Evolutionary conservation across 495 filamentous ascomycete genomes (phyloP).

Genomic region (Penicillium tannophilum): DNA sequence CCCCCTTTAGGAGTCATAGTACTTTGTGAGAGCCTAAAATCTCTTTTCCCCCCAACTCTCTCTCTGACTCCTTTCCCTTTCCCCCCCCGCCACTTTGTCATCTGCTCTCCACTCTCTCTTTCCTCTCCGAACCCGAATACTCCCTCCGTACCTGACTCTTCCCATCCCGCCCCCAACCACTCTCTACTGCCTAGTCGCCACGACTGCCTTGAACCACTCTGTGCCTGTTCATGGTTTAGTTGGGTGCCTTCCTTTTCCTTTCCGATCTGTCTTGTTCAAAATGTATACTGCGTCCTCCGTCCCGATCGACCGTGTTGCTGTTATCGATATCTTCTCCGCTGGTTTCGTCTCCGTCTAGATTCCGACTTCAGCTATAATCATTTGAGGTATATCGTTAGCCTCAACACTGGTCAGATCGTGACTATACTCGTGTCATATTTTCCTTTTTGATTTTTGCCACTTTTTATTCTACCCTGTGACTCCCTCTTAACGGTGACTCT

Average conservation of each 20-base stretch:
- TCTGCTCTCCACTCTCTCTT: constrained; percentile 9
- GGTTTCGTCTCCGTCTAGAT: constrained; percentile 25
- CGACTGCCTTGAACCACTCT: constrained; percentile 26
- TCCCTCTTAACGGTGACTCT: not conserved
- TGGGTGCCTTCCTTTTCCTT: constrained; percentile 22
- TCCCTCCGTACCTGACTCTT: constrained; percentile 8
- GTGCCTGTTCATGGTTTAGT: constrained; percentile 31
- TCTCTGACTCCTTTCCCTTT: constrained; percentile 8
- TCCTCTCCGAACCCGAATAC: constrained; percentile 4
- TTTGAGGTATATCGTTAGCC: constrained; percentile 18
- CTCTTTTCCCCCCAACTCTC: constrained; percentile 7
- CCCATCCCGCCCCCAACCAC: constrained; percentile 2
- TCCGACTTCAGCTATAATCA: constrained; percentile 19
- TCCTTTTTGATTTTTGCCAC: constrained; percentile 6
- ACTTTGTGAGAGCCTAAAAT: constrained; percentile 11
- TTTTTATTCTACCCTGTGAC: constrained; percentile 4
- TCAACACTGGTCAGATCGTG: constrained; percentile 33
- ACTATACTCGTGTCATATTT: constrained; percentile 8
- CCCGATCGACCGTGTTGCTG: constrained; percentile 34
- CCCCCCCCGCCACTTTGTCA: constrained; percentile 2
- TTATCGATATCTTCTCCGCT: constrained; percentile 25
- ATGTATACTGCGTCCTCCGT: constrained; percentile 33
- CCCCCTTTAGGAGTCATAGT: constrained; percentile 20
- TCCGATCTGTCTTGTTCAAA: constrained; percentile 21
- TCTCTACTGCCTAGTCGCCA: constrained; percentile 17